A percentile compares a stretch with the other conserved stretches of the same genome.
phyloP scores from a whole-genome alignment of 352 stramenopile species.

The Phytophthora idaei region DNA sequence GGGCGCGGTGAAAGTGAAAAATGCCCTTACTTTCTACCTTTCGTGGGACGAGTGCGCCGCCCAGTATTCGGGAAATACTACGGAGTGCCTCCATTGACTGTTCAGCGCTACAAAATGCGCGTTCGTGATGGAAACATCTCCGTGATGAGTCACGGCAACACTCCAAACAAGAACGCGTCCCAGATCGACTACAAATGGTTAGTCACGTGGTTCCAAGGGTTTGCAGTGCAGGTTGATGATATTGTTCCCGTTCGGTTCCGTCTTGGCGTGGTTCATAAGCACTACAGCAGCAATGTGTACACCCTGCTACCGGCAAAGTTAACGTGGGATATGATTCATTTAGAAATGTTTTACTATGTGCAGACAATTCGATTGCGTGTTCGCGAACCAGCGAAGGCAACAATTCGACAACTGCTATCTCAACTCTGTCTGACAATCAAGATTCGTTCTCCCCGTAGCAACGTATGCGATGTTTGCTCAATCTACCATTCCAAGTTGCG shows the following conservation, averaged over 20 bases:
- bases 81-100: background rate
- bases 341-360: constrained; percentile 20
- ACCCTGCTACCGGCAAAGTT: constrained; percentile 18
- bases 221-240: constrained; percentile 12
- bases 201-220: constrained; percentile 10
- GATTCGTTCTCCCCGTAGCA: constrained; percentile 17
- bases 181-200: constrained; percentile 13
- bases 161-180: constrained; percentile 9
- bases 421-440: constrained; percentile 7
- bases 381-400: background rate
- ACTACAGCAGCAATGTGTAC: constrained; percentile 13
- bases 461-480: constrained; percentile 17
- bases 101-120: constrained; percentile 14
- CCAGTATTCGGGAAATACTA: constrained; percentile 6
- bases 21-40: constrained; percentile 6
- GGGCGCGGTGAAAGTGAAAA: constrained; percentile 5
- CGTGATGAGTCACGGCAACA: constrained; percentile 2
- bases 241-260: constrained; percentile 7
- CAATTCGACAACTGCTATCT: constrained; percentile 14
- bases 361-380: background rate
- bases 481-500: constrained; percentile 5
- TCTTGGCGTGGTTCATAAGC: constrained; percentile 1
- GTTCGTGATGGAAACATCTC: constrained; percentile 4
- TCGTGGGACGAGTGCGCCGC: constrained; percentile 5
- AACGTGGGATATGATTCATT: constrained; percentile 17